phyloP scores from a whole-genome alignment of 2,329 filamentous ascomycete species.

The Daldinia sp. region DNA sequence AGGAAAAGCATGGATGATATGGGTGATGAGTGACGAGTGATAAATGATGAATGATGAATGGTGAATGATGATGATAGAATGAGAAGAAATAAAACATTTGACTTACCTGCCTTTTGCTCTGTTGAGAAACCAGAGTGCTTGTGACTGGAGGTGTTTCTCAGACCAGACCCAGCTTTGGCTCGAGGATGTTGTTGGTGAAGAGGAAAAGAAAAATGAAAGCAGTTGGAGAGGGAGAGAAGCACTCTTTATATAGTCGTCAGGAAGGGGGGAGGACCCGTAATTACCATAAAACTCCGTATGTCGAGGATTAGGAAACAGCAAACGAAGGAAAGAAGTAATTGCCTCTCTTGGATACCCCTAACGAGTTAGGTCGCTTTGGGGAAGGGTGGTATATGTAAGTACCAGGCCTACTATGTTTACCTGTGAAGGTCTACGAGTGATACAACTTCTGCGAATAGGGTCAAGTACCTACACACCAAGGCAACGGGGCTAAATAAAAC shows the following conservation, averaged over 20 bases:
- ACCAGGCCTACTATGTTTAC: background rate
- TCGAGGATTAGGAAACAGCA: background rate
- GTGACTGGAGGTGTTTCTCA: background rate
- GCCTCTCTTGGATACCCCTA: no score
- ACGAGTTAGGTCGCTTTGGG: no score
- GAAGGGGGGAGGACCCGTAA: background rate
- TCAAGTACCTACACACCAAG: background rate
- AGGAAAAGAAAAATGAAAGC: background rate
- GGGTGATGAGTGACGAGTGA: no score
- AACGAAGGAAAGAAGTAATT: background rate
- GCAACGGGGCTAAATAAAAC: background rate
- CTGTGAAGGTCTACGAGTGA: background rate
- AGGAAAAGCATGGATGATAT: no score
- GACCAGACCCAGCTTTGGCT: no score
- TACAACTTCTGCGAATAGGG: background rate
- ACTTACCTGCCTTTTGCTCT: conserved; percentile 13
- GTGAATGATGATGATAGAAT: background rate
- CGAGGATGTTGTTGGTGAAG: background rate
- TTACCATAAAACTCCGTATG: no score
- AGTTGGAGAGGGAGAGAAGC: background rate
- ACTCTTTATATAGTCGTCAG: background rate
- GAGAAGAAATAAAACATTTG: background rate
- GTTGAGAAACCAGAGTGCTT: background rate
- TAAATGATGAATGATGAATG: no score
- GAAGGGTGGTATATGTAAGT: no score